Evolutionary conservation across 169 alveolate genomes (phyloP).

Genomic region (Cyclospora cayetanensis): DNA sequence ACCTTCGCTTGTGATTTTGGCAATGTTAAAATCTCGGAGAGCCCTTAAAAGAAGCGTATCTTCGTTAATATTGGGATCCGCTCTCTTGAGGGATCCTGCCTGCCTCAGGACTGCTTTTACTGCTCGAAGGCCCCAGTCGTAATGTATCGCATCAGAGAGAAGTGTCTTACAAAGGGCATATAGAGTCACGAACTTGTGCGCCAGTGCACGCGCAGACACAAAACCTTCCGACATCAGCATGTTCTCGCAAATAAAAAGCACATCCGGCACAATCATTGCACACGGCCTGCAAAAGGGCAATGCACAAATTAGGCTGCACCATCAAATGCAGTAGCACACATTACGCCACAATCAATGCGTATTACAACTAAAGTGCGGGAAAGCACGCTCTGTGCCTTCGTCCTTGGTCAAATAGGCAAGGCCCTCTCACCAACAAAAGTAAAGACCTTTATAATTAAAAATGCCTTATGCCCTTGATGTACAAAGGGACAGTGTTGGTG

Average conservation of each 20-base stretch:
- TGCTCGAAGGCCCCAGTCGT: constrained; percentile 95
- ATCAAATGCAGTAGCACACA: neutral
- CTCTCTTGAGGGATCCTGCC: constrained; percentile 93
- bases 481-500: too few species aligned
- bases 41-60: constrained; percentile 88
- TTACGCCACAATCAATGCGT: neutral
- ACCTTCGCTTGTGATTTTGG: constrained; percentile 88
- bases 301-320: too few species aligned
- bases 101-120: constrained; percentile 93
- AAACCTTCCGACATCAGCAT: constrained; percentile 98
- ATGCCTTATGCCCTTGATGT: too few species aligned
- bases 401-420: too few species aligned
- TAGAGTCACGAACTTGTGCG: constrained; percentile 94
- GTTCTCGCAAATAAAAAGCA: constrained; percentile 94
- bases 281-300: constrained; percentile 87
- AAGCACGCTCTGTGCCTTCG: neutral
- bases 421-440: neutral
- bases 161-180: constrained; percentile 89
- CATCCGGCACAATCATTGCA: constrained; percentile 98
- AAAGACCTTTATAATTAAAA: too few species aligned
- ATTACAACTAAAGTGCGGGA: neutral
- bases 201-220: constrained; percentile 91
- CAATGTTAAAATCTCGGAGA: constrained; percentile 95
- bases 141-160: constrained; percentile 93
- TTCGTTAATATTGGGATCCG: constrained; percentile 90